Conservation (phyloP, 2,329 filamentous ascomycete genomes). For the Eutypa lata region DNA sequence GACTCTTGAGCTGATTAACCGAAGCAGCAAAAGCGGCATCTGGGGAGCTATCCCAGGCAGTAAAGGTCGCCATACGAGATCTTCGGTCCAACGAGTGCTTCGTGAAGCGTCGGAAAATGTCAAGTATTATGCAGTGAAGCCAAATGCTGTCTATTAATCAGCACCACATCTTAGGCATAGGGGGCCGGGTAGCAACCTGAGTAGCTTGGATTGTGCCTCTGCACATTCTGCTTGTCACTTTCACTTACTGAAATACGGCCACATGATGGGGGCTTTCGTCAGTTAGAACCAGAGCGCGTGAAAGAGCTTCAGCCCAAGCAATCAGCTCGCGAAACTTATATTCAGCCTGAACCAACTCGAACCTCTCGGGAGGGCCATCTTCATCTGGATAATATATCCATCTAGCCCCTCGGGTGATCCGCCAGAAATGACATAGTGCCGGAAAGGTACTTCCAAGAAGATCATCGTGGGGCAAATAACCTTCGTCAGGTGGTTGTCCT, state of each 20-base stretch:
- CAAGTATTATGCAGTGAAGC: slow-evolving; percentile 35
- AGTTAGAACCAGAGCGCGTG: slow-evolving; percentile 19
- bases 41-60: slow-evolving; percentile 23
- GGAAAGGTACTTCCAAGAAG: slow-evolving; percentile 25
- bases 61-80: slow-evolving; percentile 27
- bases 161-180: too few relatives aligned
- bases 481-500: slow-evolving; percentile 1
- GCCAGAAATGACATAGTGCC: slow-evolving; percentile 33
- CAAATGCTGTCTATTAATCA: slow-evolving; percentile 30
- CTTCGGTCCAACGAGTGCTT: slow-evolving; percentile 1
- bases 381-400: slow-evolving; percentile 25
- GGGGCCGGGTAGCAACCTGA: too few relatives aligned
- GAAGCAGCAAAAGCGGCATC: slow-evolving; percentile 32
- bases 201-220: too few relatives aligned
- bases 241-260: slow-evolving; percentile 33
- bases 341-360: slow-evolving; percentile 28
- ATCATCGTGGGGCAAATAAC: slow-evolving; percentile 5
- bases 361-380: slow-evolving; percentile 7
- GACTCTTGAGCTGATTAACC: slow-evolving; percentile 34
- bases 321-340: slow-evolving; percentile 37
- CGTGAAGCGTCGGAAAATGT: slow-evolving; percentile 32
- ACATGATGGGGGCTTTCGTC: slow-evolving; percentile 31
- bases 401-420: slow-evolving; percentile 30
- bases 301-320: slow-evolving; percentile 33
- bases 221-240: not conserved